Evolutionary conservation across 1,284 basidiomycete genomes (phyloP), one percentile per base, ranked within the genome.

Genomic region (Puccinia triticina): DNA sequence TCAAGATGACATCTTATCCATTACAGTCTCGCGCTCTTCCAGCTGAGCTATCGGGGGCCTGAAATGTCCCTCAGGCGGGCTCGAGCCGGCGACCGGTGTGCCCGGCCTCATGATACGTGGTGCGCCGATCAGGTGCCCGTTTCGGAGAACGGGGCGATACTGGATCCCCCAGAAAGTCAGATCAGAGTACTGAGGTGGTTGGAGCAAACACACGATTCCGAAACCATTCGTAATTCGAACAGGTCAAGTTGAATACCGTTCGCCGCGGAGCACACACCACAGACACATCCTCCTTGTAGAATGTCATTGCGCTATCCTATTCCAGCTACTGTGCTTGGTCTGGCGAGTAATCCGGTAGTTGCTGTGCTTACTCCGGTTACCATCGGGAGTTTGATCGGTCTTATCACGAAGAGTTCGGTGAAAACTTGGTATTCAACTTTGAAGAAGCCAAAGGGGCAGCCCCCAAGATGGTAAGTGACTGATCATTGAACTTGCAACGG

Each of bases 311-410:
- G 50, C 50, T 50, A 29, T 34, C 61, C 66, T 3, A 71, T 79
- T 12, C 77, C 77, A n/a, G 66, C 50, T 11, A 79, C 43, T 57
- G 32, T 71, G 1, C 61, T 83, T 61, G 76, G 79, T 57, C 43
- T 79, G 29, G 85, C 86, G 23, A 84, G 85, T 69, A 85, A 86
- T 84, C 84, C 86, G 26, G 83, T 85, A 83, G 75, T 85, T 57
- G 85, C 86, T 48, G 85, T 86, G n/a, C 85, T 85, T 29, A 83
- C 86, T 72, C 83, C 85, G 57, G 83, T 84, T 53, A 84, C 84
- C 34, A 83, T 85, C 53, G 84, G 84, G 29, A 84, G 80, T 48
- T 53, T 72, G 26, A 82, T 77, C 26, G 84, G 84, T 12, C 67
- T 84, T 16, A 66, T 84, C 57, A 84, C 85, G 78, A 84, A 84